These are phyloP conservation scores for Croton setiger DNA, from an alignment of 441 rosid species.

Conservation along the genomic window DNA sequence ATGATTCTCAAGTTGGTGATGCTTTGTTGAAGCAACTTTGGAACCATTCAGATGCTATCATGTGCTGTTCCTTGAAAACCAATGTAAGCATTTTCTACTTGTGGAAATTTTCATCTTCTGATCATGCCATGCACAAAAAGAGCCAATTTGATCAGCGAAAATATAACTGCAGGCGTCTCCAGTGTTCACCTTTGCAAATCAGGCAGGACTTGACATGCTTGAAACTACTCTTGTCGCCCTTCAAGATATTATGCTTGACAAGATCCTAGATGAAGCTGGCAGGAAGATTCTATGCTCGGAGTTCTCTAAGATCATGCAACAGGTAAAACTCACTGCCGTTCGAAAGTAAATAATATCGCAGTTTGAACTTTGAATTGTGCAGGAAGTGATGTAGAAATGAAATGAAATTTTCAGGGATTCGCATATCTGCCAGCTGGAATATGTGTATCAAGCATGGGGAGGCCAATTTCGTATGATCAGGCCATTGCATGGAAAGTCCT, in stretches of 20 bases:
- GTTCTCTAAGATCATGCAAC: conserved; percentile 90
- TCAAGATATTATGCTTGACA: conserved; percentile 92
- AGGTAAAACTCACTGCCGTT: conserved; percentile 43
- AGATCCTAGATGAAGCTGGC: conserved; percentile 76
- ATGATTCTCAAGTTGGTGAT: conserved; percentile 55
- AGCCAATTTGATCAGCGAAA: not conserved
- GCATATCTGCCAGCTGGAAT: conserved; percentile 72
- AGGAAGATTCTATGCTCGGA: conserved; percentile 71
- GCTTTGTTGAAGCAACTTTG: conserved; percentile 75
- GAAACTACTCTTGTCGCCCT: conserved; percentile 92
- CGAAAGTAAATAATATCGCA: too few species aligned
- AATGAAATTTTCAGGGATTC: conserved; percentile 48
- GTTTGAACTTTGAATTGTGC: not conserved
- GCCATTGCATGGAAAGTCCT: conserved; percentile 83
- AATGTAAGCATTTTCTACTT: conserved; percentile 36
- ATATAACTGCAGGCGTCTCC: conserved; percentile 64
- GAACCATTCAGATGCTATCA: conserved; percentile 80
- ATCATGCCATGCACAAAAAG: not conserved
- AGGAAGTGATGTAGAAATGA: not conserved
- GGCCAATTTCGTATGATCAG: conserved; percentile 75
- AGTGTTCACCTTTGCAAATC: conserved; percentile 84
- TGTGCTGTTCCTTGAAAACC: conserved; percentile 89
- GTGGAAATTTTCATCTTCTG: not conserved
- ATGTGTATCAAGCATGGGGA: conserved; percentile 82
- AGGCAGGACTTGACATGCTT: conserved; percentile 96